These are phyloP conservation scores for Sphagnurus paluster DNA, from an alignment of 1,284 basidiomycete species.

Conservation along the genomic window DNA sequence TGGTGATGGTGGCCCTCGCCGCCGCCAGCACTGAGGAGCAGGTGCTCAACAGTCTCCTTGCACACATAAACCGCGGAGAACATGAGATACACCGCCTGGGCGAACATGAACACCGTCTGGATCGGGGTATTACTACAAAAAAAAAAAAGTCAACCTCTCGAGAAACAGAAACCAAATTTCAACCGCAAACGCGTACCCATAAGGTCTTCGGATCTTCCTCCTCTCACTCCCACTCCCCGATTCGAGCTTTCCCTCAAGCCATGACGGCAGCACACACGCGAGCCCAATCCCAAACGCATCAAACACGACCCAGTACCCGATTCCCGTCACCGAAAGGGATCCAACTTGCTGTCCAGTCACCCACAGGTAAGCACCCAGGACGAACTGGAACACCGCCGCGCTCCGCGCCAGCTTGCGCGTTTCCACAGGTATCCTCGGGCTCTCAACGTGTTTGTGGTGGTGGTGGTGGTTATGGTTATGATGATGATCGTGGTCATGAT, in stretches of 20 bases:
- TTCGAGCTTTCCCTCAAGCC: conserved; percentile 23
- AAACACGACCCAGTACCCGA: conserved; percentile 97
- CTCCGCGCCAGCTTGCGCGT: conserved; percentile 9
- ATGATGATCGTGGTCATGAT: neutral
- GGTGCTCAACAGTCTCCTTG: conserved; percentile 89
- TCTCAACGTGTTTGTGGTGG: neutral
- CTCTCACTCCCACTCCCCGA: conserved; percentile 17
- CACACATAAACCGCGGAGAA: conserved; percentile 92
- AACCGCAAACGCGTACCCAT: conserved; percentile 59
- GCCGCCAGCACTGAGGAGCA: conserved; percentile 60
- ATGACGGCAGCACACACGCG: conserved; percentile 50
- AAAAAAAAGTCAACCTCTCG: neutral
- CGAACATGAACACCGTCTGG: conserved; percentile 81
- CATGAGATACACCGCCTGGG: conserved; percentile 86
- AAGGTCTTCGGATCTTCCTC: conserved; percentile 43
- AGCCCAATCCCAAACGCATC: conserved; percentile 82
- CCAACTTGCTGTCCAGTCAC: conserved; percentile 89
- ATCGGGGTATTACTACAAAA: conserved; percentile 64
- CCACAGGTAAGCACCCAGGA: conserved; percentile 78
- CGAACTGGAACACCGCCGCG: conserved; percentile 41
- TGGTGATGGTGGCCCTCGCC: conserved; percentile 61
- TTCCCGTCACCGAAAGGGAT: conserved; percentile 83
- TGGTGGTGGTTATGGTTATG: neutral
- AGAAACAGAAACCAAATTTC: neutral
- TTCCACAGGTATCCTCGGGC: neutral